phyloP scores from a whole-genome alignment of 2,329 filamentous ascomycete genomes.

The Phyllosticta capitalensis region DNA sequence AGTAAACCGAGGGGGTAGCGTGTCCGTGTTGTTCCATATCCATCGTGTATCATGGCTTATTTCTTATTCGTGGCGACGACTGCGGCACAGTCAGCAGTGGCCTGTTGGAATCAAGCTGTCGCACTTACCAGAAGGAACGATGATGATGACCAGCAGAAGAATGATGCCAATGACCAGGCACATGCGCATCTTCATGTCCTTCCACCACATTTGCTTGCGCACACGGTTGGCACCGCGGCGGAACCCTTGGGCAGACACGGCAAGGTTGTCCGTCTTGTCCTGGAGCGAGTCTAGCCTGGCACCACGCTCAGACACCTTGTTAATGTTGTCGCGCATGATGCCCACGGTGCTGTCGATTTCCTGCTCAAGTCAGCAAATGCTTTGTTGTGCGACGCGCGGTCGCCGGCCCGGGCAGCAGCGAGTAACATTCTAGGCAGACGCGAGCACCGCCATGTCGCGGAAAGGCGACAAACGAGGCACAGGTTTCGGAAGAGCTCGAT shows the following conservation, averaged over 20 bases:
- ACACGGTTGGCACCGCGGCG: conserved; percentile 92
- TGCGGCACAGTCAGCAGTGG: conserved; percentile 14
- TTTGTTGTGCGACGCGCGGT: not conserved
- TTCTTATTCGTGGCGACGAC: conserved; percentile 13
- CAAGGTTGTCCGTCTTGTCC: conserved; percentile 90
- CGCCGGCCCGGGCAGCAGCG: not conserved
- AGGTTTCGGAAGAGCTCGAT: not conserved
- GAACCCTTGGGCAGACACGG: conserved; percentile 88
- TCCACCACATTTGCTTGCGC: conserved; percentile 97
- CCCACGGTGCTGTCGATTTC: conserved; percentile 96
- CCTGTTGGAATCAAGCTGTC: not conserved
- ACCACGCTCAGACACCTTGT: conserved; percentile 90
- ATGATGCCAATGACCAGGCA: conserved; percentile 88
- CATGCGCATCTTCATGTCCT: conserved; percentile 99
- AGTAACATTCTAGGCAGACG: not conserved
- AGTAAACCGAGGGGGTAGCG: conserved; percentile 2
- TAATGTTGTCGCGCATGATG: conserved; percentile 96
- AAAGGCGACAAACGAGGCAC: not conserved
- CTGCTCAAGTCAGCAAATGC: conserved; percentile 37
- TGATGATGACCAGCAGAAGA: conserved; percentile 84
- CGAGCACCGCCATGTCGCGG: not conserved
- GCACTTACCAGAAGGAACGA: conserved; percentile 75
- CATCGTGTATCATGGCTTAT: conserved; percentile 2
- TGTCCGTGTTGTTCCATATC: conserved; percentile 2
- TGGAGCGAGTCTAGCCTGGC: conserved; percentile 79